Evolutionary conservation across 1,139 yeast species (phyloP), one percentile per base, ranked within the genome.

Genomic region (Scheffersomyces parashehatae): DNA sequence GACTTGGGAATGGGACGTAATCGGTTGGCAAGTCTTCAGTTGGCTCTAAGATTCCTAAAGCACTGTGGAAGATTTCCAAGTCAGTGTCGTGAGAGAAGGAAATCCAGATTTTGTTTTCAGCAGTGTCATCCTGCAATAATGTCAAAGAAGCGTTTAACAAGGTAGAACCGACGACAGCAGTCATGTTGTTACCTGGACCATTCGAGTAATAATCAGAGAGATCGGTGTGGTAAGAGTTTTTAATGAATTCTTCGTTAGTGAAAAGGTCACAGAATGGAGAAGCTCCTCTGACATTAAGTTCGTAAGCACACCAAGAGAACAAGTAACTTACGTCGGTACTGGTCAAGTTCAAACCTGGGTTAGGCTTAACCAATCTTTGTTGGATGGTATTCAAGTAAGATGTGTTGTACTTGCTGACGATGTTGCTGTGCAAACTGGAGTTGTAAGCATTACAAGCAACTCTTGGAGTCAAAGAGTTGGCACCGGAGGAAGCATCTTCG

Each of bases 81-180:
- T 82, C 83, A 36, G 80, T 68, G 56, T 83, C 88, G 57, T 83
- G 89, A 14, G 82, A 68, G 59, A 83, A 83, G 9, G 78, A 68
- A 48, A 78, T 60, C 67, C 68, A 51, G 53, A 75, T 57, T 60
- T 75, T 64, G 59, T 61, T 52, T 53, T 64, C 56, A 34, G 51
- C 47, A 38, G 49, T 44, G 2, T 53, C 49, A 14, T 68, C 67
- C 38, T 59, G 56, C 44, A 70, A 57, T 42, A 67, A 58, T 4
- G 58, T 51, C 43, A 66, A 51, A 1, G 70, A 54, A 11, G 74
- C 71, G 37, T 65, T 60, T 46, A 67, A 57, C 49, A 59, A 63
- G 13, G 63, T 62, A 4, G 69, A 62, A 9, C 70, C 67, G 31
- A 60, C 62, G 11, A 54, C 54, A 29, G 55, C 55, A 28, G 67